Percentiles rank a stretch among this genome's conserved stretches.
phyloP scores from a whole-genome alignment of 1,284 basidiomycete species.

The Bjerkandera adusta region DNA sequence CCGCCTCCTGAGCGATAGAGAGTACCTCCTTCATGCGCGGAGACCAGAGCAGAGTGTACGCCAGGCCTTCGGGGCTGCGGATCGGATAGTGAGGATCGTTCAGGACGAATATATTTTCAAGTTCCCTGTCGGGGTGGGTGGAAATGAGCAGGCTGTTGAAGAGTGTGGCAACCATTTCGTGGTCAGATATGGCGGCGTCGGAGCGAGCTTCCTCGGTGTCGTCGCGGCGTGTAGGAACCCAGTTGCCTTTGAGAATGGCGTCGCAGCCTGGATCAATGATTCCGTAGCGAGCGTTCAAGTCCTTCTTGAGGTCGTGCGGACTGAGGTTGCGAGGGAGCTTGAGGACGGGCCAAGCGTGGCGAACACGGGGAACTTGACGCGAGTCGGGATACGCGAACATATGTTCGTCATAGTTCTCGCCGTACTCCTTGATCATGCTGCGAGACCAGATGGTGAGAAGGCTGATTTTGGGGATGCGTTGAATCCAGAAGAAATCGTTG shows the following conservation, averaged over 20 bases:
- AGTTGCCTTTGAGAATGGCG: not conserved
- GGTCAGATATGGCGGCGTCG: not conserved
- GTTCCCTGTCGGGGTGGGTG: no score
- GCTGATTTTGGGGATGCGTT: conserved; percentile 21
- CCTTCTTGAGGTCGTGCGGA: conserved; percentile 8
- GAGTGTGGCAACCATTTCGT: not conserved
- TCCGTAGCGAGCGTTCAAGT: not conserved
- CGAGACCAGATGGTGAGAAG: conserved; percentile 27
- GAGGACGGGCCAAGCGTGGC: conserved; percentile 22
- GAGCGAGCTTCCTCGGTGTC: not conserved
- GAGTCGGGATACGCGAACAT: conserved; percentile 8
- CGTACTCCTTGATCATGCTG: conserved; percentile 28
- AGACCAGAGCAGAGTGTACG: conserved; percentile 3
- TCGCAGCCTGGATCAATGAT: conserved; percentile 13
- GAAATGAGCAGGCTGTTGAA: not conserved
- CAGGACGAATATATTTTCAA: not conserved
- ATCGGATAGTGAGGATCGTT: conserved; percentile 8
- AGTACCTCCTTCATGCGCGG: no score
- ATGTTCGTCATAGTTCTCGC: conserved; percentile 21
- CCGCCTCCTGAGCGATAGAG: no score
- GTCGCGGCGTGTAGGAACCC: conserved; percentile 1
- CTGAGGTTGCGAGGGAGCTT: conserved; percentile 16
- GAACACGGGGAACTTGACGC: conserved; percentile 15
- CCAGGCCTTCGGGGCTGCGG: conserved; percentile 1
- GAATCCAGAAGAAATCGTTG: conserved; percentile 27